Evolutionary conservation across 768 basidiomycete species (phyloP), one percentile per base, ranked within the genome.

Genomic region (Amanita polypyramis): DNA sequence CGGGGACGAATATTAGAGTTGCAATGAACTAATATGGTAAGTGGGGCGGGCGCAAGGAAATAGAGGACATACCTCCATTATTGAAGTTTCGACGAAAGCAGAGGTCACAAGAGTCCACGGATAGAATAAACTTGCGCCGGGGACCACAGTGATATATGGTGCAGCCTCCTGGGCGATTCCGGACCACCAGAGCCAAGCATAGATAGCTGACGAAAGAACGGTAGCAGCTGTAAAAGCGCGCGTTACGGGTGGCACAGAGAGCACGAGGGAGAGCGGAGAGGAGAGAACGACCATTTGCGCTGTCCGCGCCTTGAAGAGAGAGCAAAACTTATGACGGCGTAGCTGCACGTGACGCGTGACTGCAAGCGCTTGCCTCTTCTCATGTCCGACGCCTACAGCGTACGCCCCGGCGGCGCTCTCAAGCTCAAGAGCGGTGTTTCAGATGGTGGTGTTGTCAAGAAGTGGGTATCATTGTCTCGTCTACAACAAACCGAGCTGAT

Each of bases 101-200:
- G 89, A 85, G 4, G 86, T 93, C n/a, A 92, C 66, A 55, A 98
- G 75, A 2, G 91, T 91, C 96, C 96, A 99, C 39, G 95, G 95
- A 52, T 82, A 81, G 62, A 83, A 89, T 25, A 91, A 56, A 56
- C 82, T 83, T 35, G 76, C 74, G 11, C 91, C 93, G 4, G 93
- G 93, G 9, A 88, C 72, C 51, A 94, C 69, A 5, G 83, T 80
- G 57, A 95, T 70, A 65, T 85, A 94, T 25, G 84, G 79, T 23
- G 58, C 70, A 47, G 58, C 67, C 52, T 62, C 64, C 51, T 57
- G 58, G 56, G 44, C 60, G 45, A 61, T 45, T 29, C 62, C 72
- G 62, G 58, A 73, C 77, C 78, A 89, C 56, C 65, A 68, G 40
- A 85, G 65, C 74, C 79, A 85, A 53, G 73, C 70, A 66, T 83